Conservation (phyloP, 1,284 basidiomycete genomes). For the Agroathelia rolfsii region DNA sequence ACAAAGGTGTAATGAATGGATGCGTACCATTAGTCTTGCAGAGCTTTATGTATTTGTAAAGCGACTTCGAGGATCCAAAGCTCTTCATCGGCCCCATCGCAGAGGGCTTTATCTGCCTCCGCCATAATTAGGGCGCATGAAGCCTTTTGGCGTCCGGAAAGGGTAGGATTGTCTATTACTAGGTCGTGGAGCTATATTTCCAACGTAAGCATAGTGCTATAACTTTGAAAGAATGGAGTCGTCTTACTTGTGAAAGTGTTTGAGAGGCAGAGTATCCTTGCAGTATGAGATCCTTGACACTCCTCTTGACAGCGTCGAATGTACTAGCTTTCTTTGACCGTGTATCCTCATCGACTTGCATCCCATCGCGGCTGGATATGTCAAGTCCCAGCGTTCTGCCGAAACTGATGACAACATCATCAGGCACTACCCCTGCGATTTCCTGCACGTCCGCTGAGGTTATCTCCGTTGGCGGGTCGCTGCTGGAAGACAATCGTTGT, state of each 20-base stretch:
- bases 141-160: conserved; percentile 79
- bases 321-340: conserved; percentile 26
- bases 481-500: conserved; percentile 71
- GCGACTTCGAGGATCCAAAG: conserved; percentile 88
- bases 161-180: conserved; percentile 71
- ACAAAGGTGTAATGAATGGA: too few species aligned
- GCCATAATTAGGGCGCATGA: conserved; percentile 80
- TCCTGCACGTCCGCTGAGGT: conserved; percentile 79
- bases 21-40: too few species aligned
- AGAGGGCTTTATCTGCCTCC: conserved; percentile 92
- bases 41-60: conserved; percentile 69
- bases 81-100: conserved; percentile 98
- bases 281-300: conserved; percentile 70
- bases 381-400: conserved; percentile 74
- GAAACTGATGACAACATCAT: conserved; percentile 61
- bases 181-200: conserved; percentile 78
- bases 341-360: conserved; percentile 42
- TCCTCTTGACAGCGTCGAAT: conserved; percentile 66
- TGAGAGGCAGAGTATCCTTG: conserved; percentile 93
- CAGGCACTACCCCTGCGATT: conserved; percentile 93
- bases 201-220: conserved; percentile 3
- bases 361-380: conserved; percentile 33
- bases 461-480: conserved; percentile 62
- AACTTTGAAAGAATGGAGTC: neutral
- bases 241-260: conserved; percentile 74